These are phyloP conservation scores for Aphanomyces stellatus DNA, from an alignment of 352 stramenopile species.

Conservation along the genomic window DNA sequence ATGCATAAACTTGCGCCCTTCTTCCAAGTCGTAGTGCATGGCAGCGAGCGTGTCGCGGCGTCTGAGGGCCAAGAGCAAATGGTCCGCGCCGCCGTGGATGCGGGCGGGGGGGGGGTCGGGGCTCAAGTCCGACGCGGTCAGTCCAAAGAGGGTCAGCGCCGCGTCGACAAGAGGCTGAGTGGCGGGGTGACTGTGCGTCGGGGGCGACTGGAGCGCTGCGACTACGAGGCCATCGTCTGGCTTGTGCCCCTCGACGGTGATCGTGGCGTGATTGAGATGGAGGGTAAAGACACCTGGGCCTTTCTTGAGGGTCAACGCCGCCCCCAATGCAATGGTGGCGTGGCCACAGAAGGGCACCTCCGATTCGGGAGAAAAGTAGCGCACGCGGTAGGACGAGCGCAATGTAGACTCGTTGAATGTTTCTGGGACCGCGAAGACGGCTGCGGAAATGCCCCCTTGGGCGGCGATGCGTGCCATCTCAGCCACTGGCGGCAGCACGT, in stretches of 20 bases:
- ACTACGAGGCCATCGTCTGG: not conserved
- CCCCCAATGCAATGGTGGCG: not conserved
- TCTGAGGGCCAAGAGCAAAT: not conserved
- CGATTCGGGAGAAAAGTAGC: not conserved
- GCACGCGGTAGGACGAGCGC: not conserved
- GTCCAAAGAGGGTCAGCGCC: not conserved
- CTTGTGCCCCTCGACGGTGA: not conserved
- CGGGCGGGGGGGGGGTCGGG: not conserved
- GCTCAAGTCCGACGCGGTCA: not conserved
- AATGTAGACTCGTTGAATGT: not conserved
- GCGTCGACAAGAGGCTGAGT: not conserved
- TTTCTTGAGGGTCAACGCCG: not conserved
- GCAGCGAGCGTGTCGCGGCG: not conserved
- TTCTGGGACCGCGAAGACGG: not conserved
- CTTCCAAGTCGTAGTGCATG: not conserved
- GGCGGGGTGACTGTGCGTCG: not conserved
- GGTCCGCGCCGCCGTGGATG: not conserved
- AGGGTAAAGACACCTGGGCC: not conserved
- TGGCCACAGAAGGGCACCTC: not conserved
- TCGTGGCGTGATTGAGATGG: not conserved
- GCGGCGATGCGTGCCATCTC: conserved; percentile 2
- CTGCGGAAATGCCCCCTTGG: not conserved
- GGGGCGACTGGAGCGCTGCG: not conserved
- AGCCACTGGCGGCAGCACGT: not conserved
- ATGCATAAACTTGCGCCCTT: not conserved